A percentile compares a stretch with the other conserved stretches of the same genome.
phyloP scores from a whole-genome alignment of 495 filamentous ascomycete genomes.

The Aspergillus ellipticus region DNA sequence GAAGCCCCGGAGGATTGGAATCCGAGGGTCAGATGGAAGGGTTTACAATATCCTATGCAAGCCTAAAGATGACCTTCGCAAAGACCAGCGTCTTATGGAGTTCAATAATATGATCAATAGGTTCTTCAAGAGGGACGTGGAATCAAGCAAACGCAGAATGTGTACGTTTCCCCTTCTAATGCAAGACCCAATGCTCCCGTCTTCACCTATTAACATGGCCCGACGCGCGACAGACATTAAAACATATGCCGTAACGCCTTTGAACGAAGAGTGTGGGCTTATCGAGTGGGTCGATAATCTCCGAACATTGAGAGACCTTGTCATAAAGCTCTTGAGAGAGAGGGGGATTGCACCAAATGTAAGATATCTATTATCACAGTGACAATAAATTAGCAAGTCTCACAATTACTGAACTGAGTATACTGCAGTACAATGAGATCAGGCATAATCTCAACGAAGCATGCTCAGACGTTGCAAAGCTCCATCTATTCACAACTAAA shows the following conservation, averaged over 20 bases:
- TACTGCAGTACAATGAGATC: conserved; percentile 54
- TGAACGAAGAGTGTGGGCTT: conserved; percentile 96
- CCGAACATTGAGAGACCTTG: conserved; percentile 87
- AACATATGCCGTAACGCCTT: conserved; percentile 91
- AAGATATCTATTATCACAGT: conserved; percentile 6
- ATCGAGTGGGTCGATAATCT: conserved; percentile 99
- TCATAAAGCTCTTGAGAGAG: conserved; percentile 71
- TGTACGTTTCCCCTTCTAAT: conserved; percentile 37
- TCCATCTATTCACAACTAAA: conserved; percentile 64
- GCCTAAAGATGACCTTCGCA: conserved; percentile 94
- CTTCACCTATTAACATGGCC: conserved; percentile 12
- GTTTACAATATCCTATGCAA: conserved; percentile 90
- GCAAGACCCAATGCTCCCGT: not conserved
- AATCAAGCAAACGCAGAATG: conserved; percentile 77
- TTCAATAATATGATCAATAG: conserved; percentile 98
- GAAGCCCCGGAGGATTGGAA: conserved; percentile 84
- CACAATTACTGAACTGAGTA: not conserved
- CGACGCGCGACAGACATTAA: conserved; percentile 65
- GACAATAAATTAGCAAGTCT: not conserved
- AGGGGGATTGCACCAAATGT: conserved; percentile 59
- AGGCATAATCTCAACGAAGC: conserved; percentile 55
- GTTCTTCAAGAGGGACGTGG: conserved; percentile 83
- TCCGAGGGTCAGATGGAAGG: conserved; percentile 82
- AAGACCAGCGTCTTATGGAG: conserved; percentile 97
- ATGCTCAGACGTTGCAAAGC: conserved; percentile 48